Evolutionary conservation across 805 yeast species (phyloP), one percentile per base, ranked within the genome.

Genomic region (Candida caryicola): DNA sequence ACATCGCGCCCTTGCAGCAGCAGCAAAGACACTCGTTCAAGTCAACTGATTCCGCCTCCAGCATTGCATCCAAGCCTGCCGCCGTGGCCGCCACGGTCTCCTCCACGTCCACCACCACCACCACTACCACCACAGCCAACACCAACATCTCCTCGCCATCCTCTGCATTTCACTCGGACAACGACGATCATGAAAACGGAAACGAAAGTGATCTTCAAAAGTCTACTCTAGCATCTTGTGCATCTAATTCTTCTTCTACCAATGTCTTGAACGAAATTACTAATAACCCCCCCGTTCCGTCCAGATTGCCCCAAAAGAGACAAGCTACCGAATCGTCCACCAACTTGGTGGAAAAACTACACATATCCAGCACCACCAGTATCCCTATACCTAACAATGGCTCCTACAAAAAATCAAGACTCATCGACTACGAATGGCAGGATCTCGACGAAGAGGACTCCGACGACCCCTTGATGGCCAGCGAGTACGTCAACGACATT

Each of bases 401-500:
- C 17, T 43, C 54, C 42, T 60, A 59, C 51, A 69, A 69, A 44
- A 69, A 69, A 43, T 49, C 69, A 17, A 60, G 60, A 44, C 55
- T 57, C 15, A 51, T 60, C 34, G 79, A 71, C 45, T 71, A 73
- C 50, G 69, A 62, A 37, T 79, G 89, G 87, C 89, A 83, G 54
- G 87, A 82, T 57, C 64, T 83, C 43, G 93, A 84, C 52, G 76
- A 72, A 21, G 85, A 78, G 44, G 90, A 84, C 55, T 55, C 62
- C 33, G 82, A 79, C 46, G 91, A 84, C 56, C 86, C 74, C 37
- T 49, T 86, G 45, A 90, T 91, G 96, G 97, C 86, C 23, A 79
- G 89, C 44, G 99, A 91, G 66, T 91, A 90, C 60, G 95, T 85
- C 39, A 76, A 69, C 45, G 97, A 88, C 43, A 90, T 91, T 40